These are phyloP conservation scores for Schizonepeta tenuifolia DNA, from an alignment of 257 asterid species.

Conservation along the genomic window DNA sequence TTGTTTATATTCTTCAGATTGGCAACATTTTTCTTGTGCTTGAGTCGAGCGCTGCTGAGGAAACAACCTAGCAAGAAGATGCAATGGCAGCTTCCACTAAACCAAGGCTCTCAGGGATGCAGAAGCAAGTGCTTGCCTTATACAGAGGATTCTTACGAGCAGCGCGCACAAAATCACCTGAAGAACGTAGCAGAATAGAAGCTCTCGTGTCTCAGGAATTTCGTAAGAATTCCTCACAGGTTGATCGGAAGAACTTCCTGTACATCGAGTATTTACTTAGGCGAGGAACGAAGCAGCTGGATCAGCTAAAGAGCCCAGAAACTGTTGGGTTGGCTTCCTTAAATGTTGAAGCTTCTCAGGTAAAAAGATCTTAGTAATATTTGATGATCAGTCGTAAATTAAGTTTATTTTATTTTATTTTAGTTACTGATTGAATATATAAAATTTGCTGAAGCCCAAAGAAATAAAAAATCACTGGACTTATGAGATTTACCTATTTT, in stretches of 20 bases:
- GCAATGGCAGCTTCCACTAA: slow-evolving; percentile 67
- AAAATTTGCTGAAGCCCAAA: no score
- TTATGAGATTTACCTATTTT: no score
- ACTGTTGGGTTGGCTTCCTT: slow-evolving; percentile 68
- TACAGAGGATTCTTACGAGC: slow-evolving; percentile 83
- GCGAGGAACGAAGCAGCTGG: slow-evolving; percentile 83
- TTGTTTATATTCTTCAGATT: background rate
- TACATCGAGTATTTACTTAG: slow-evolving; percentile 79
- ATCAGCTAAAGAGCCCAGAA: slow-evolving; percentile 75
- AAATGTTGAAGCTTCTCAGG: slow-evolving; percentile 44
- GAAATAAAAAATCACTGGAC: no score
- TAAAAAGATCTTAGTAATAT: slow-evolving; percentile 27
- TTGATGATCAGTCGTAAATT: background rate
- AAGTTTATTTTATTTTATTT: background rate
- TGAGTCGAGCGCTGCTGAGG: background rate
- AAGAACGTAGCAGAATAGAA: slow-evolving; percentile 69
- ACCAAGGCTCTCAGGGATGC: slow-evolving; percentile 86
- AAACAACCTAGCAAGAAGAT: slow-evolving; percentile 22
- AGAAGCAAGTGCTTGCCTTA: slow-evolving; percentile 83
- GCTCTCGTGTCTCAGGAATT: slow-evolving; percentile 75
- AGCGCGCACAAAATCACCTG: slow-evolving; percentile 71
- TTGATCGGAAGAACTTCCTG: slow-evolving; percentile 79
- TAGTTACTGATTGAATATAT: no score
- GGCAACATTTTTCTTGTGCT: background rate
- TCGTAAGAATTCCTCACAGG: slow-evolving; percentile 59